Conservation (phyloP, 2,329 filamentous ascomycete species). For the Calonectria hawksworthii region DNA sequence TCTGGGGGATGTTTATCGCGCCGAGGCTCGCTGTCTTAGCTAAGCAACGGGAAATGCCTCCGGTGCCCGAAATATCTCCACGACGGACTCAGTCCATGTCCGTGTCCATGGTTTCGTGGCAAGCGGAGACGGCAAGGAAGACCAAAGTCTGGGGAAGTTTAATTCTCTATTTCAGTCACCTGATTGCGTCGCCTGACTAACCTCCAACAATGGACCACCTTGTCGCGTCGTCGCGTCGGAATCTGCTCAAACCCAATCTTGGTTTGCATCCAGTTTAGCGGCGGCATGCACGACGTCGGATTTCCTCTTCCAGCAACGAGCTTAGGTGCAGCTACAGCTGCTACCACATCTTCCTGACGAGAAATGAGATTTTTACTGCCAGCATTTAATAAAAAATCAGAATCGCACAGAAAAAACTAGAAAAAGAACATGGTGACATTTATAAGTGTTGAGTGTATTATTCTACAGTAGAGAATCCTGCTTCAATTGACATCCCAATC, state of each 20-base stretch:
- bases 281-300: background rate
- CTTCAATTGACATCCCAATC: background rate
- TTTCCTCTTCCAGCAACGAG: background rate
- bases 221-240: background rate
- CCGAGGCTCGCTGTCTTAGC: background rate
- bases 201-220: background rate
- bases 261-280: background rate
- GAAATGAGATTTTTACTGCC: background rate
- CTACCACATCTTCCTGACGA: background rate
- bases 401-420: background rate
- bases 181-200: background rate
- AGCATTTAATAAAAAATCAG: background rate
- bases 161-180: background rate
- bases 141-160: background rate
- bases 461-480: background rate
- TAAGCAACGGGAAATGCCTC: background rate
- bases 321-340: background rate
- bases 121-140: background rate
- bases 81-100: background rate
- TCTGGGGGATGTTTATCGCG: background rate
- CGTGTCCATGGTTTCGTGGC: background rate
- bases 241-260: background rate
- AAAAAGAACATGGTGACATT: background rate
- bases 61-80: background rate
- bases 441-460: background rate